Evolutionary conservation across 2,329 filamentous ascomycete genomes (phyloP).

Genomic region (Beauveria pseudobassiana): DNA sequence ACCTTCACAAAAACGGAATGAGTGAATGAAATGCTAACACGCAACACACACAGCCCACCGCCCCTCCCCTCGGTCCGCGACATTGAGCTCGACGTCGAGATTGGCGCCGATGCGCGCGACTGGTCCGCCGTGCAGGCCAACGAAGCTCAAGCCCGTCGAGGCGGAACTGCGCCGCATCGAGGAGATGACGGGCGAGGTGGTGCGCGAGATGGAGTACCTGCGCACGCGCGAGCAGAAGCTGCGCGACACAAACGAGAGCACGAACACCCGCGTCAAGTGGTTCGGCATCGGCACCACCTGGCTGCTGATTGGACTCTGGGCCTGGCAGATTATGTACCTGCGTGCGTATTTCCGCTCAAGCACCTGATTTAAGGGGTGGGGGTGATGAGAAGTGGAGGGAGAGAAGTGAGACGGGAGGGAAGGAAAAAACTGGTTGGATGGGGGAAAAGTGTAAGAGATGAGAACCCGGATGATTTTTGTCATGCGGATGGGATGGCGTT

Average conservation of each 20-base stretch:
- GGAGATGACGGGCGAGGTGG: constrained; percentile 82
- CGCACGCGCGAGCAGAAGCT: constrained; percentile 85
- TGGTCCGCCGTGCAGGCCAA: constrained; percentile 94
- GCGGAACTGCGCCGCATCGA: constrained; percentile 89
- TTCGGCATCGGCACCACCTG: constrained; percentile 93
- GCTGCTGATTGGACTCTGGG: constrained; percentile 80
- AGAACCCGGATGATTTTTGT: background rate
- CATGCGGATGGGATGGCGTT: constrained; percentile 6
- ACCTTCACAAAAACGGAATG: no score
- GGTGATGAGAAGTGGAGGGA: no score
- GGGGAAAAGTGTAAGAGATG: background rate
- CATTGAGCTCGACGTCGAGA: constrained; percentile 90
- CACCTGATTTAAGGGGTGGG: constrained; percentile 27
- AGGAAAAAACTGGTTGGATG: background rate
- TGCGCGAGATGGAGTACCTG: constrained; percentile 94
- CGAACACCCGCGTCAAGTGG: constrained; percentile 97
- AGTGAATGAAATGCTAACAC: background rate
- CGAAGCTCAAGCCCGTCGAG: constrained; percentile 95
- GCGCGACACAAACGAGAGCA: constrained; percentile 98
- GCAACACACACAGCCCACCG: constrained; percentile 23
- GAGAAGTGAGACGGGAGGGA: background rate
- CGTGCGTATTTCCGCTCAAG: constrained; percentile 83
- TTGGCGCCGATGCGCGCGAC: constrained; percentile 94
- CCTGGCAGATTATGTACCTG: constrained; percentile 96
- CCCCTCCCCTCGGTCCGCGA: constrained; percentile 52